Conservation (phyloP, 768 basidiomycete genomes). For the Naganishia antarctica region DNA sequence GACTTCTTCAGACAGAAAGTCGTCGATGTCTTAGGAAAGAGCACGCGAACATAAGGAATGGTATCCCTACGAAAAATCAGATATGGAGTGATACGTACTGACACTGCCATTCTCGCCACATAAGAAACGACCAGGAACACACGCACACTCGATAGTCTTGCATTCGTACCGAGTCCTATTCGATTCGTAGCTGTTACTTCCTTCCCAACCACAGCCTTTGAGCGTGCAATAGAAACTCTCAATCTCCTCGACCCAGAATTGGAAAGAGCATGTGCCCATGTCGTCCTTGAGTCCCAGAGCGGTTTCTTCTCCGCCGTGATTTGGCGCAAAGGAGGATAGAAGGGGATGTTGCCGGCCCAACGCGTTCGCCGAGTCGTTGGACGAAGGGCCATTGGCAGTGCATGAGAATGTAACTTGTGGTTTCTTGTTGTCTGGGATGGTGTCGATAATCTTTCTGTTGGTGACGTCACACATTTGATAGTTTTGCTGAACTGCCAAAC, state of each 20-base stretch:
- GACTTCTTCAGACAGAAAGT: conserved; percentile 84
- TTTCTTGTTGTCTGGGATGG: conserved; percentile 74
- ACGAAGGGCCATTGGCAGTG: conserved; percentile 42
- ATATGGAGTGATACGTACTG: conserved; percentile 57
- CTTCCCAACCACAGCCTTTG: conserved; percentile 58
- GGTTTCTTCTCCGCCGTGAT: conserved; percentile 8
- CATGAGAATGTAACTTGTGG: conserved; percentile 98
- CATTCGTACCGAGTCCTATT: conserved; percentile 77
- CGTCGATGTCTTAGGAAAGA: conserved; percentile 68
- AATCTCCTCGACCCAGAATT: conserved; percentile 93
- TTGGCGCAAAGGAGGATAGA: conserved; percentile 26
- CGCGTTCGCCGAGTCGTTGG: conserved; percentile 31
- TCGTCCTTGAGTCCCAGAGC: conserved; percentile 50
- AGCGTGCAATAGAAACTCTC: conserved; percentile 96
- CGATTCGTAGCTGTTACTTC: conserved; percentile 48
- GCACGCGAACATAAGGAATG: background rate
- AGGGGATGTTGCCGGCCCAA: conserved; percentile 27
- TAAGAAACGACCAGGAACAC: conserved; percentile 87
- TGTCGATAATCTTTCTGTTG: conserved; percentile 91
- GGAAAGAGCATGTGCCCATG: conserved; percentile 71
- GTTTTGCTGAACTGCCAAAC: conserved; percentile 87
- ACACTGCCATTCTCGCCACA: conserved; percentile 94
- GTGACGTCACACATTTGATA: conserved; percentile 98
- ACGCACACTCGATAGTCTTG: conserved; percentile 77
- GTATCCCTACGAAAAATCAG: too few relatives aligned